Base-by-base conservation (phyloP, 2,329 filamentous ascomycete species). In the Alternaria infectoria region DNA sequence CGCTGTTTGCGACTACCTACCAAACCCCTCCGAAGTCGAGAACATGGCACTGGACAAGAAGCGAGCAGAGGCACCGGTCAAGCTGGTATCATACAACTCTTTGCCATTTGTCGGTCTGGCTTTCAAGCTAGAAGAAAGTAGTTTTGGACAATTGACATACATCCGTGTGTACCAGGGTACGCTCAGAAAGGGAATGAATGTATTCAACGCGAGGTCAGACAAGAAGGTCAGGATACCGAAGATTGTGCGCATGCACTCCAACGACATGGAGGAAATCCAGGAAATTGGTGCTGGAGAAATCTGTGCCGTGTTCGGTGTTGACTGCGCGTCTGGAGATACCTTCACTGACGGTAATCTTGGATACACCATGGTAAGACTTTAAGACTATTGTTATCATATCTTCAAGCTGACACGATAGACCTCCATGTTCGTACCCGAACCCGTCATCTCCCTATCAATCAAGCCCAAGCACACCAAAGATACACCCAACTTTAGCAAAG, bases 61-160 rank as follows among this genome's bases (percentile, higher is more conserved):
- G 77, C 89, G 91, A 73, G 85, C 85, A 46, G 96, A 99, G 81
- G 88, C 90, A 52, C 86, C 89, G 3, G 94, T 97, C 64, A 91
- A 95, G 79, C 88, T 99, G 59, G 89, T 97, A 17, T 93, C 95
- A 2, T 97, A 98, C 84, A 96, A 96, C 82, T 91, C 92, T 21
- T 85, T 97, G 23, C 96, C 96, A 0, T 97, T 98, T 76, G 93
- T 97, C 59, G 96, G 96, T 54, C 86, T 99, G 67, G 96, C 96
- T 10, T 99, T 99, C 86, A 99, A 99, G 86, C 89, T 99, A 21
- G 96, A 99, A 86, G 96, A 99, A 83, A 97, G 95, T 83, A 97
- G 97, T 80, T 99, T 97, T 75, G 96, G 96, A 46, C 96, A 99
- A 82, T 88, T 99, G 77, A 99, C 96, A 58, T 99, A 99, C 80